phyloP scores from a whole-genome alignment of 2,329 filamentous ascomycete genomes.

The Ophiosphaerella narmari region DNA sequence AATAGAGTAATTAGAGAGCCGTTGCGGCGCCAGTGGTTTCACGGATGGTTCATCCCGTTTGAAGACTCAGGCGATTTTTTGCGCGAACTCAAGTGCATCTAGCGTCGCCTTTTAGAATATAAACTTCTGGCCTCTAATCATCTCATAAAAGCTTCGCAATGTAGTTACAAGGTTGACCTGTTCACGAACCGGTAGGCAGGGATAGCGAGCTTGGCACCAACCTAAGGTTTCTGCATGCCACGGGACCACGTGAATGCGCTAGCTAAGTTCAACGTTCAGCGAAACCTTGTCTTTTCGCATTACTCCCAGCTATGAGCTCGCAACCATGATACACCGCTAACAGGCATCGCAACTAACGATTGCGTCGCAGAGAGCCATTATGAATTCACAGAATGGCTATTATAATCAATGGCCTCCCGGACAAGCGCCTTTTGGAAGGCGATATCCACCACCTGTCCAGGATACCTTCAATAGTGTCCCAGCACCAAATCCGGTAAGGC shows the following conservation, averaged over 20 bases:
- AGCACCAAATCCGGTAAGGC: slow-evolving; percentile 12
- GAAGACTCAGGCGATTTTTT: not conserved
- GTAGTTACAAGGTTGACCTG: not conserved
- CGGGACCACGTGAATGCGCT: slow-evolving; percentile 7
- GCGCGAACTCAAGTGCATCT: not conserved
- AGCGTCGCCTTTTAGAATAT: not conserved
- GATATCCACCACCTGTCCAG: slow-evolving; percentile 23
- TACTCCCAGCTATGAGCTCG: slow-evolving; percentile 10
- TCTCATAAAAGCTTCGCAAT: too few relatives aligned
- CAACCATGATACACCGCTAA: slow-evolving; percentile 26
- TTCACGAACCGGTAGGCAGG: not conserved
- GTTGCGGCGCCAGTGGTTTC: slow-evolving; percentile 11
- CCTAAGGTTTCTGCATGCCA: not conserved
- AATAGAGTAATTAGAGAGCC: not conserved
- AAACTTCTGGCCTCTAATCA: not conserved
- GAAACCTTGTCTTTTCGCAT: slow-evolving; percentile 8
- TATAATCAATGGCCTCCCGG: slow-evolving; percentile 27
- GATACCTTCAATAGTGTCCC: slow-evolving; percentile 24
- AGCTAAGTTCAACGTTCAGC: not conserved
- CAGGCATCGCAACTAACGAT: slow-evolving; percentile 13
- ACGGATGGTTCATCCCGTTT: not conserved
- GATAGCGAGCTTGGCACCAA: not conserved
- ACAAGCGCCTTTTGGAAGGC: slow-evolving; percentile 19
- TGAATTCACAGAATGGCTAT: slow-evolving; percentile 28
- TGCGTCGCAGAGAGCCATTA: slow-evolving; percentile 12